These are phyloP conservation scores for Yarrowia alimentaria DNA, from an alignment of 805 yeast genomes.

Conservation along the genomic window DNA sequence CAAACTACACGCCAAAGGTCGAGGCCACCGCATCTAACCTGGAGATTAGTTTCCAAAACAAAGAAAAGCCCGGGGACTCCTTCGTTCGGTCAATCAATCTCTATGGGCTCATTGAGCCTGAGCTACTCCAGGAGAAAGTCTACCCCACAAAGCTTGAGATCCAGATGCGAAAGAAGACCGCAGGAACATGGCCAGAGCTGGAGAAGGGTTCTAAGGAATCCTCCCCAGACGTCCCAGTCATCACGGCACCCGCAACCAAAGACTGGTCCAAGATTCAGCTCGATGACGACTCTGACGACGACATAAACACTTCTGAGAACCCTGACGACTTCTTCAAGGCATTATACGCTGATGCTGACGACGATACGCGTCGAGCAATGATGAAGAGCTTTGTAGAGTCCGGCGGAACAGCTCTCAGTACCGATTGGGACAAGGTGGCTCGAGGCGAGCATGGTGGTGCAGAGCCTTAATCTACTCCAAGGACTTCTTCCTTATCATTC, in stretches of 20 bases:
- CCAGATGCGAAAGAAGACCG: conserved; percentile 64
- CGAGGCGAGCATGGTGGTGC: conserved; percentile 9
- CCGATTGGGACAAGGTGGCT: conserved; percentile 86
- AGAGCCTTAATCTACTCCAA: too few species aligned
- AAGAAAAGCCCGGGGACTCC: neutral
- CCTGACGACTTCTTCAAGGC: conserved; percentile 66
- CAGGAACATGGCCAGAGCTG: conserved; percentile 67
- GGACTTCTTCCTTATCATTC: too few species aligned
- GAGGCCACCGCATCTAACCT: neutral
- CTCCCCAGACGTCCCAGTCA: neutral
- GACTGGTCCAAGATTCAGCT: conserved; percentile 31
- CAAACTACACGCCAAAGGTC: neutral
- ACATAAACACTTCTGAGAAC: conserved; percentile 47
- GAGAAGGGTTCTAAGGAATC: conserved; percentile 28
- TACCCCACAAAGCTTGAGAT: conserved; percentile 32
- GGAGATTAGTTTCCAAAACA: conserved; percentile 1
- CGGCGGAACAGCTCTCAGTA: conserved; percentile 88
- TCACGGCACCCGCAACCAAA: conserved; percentile 14
- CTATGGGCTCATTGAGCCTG: conserved; percentile 16
- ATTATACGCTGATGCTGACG: conserved; percentile 76
- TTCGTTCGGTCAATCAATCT: neutral
- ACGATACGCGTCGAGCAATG: conserved; percentile 89
- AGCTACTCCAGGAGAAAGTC: conserved; percentile 23
- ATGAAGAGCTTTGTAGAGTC: conserved; percentile 93
- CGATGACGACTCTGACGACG: conserved; percentile 45